Base-by-base conservation (phyloP, 305 asterid species). In the Fraxinus nigra region DNA sequence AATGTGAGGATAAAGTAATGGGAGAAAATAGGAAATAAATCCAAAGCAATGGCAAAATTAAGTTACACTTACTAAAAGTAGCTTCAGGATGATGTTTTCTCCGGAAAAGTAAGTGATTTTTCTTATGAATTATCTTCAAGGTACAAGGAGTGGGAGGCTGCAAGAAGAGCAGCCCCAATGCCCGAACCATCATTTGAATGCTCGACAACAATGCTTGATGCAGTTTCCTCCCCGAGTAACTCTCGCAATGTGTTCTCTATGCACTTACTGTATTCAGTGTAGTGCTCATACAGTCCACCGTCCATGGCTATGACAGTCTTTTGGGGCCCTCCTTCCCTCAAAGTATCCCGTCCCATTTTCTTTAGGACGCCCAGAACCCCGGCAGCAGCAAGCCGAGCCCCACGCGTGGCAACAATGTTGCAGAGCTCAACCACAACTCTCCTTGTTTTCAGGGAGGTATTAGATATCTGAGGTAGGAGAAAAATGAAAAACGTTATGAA, bases 101-200 rank as follows among this genome's bases (percentile, higher is more conserved):
- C 1, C 1, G 14, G 70, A 59, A 20, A 20, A 24, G 32, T n/a
- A 3, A 3, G n/a, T 3, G 72, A 22, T 22, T 22, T 65, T 22
- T 22, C 73, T 26, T 59, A 84, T 22, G 81, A 83, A 48, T 48
- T 77, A 40, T 75, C 87, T 30, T 88, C 89, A 5, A 86, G 90
- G 82, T 94, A 91, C 16, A 78, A 84, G 20, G 98, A 94, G 81
- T 94, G 90, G 3, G 97, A 91, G 14, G 98, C 97, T 6, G 99
- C 99, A 16, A 95, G 90, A 28, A 93, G 96, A 13, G 99, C 94
- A 7, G 98, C 98, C 1, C 99, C 98, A 9, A 93, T 92, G 72
- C 98, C 97, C 3, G 99, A 93, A 14, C 99, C 98, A 34, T 95
- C 99, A 0, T 83, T 92, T 5, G 95, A 93, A 79, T 90, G 99